Evolutionary conservation across 495 filamentous ascomycete species (phyloP).

Genomic region (Choiromyces venosus): DNA sequence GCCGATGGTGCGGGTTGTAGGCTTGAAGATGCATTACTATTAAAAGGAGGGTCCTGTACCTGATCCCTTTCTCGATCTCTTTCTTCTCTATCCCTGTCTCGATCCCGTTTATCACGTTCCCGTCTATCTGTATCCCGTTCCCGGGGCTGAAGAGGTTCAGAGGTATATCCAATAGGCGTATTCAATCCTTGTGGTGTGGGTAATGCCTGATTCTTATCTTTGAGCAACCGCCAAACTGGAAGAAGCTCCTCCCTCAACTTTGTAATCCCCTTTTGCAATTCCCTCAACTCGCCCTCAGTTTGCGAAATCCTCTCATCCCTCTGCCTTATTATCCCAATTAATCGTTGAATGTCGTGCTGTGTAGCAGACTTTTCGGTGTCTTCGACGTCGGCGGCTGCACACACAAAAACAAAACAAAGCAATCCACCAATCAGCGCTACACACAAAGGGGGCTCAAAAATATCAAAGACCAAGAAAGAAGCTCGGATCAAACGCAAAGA

Average conservation of each 20-base stretch:
- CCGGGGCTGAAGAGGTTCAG: constrained; percentile 26
- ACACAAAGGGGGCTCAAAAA: constrained; percentile 13
- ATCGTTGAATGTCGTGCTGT: constrained; percentile 79
- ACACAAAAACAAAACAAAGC: constrained; percentile 2
- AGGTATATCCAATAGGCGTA: constrained; percentile 30
- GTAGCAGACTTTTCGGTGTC: constrained; percentile 78
- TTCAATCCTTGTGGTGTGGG: constrained; percentile 50
- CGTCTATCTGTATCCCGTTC: constrained; percentile 26
- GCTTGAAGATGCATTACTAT: constrained; percentile 28
- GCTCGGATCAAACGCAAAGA: constrained; percentile 13
- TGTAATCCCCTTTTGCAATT: constrained; percentile 76
- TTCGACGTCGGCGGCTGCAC: constrained; percentile 77
- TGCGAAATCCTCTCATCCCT: constrained; percentile 80
- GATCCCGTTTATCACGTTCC: constrained; percentile 29
- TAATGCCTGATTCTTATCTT: constrained; percentile 82
- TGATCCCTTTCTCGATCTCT: constrained; percentile 24
- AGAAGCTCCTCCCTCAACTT: constrained; percentile 83
- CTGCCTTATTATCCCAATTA: constrained; percentile 77
- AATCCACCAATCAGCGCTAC: constrained; percentile 28
- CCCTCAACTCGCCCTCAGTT: constrained; percentile 72
- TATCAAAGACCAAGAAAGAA: constrained; percentile 20
- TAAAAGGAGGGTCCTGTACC: constrained; percentile 32
- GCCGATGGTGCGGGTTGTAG: constrained; percentile 28
- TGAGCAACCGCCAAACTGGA: constrained; percentile 79
- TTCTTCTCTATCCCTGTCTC: constrained; percentile 28